These are phyloP conservation scores for Starmerella stigmatis DNA, from an alignment of 805 yeast species.

Conservation along the genomic window DNA sequence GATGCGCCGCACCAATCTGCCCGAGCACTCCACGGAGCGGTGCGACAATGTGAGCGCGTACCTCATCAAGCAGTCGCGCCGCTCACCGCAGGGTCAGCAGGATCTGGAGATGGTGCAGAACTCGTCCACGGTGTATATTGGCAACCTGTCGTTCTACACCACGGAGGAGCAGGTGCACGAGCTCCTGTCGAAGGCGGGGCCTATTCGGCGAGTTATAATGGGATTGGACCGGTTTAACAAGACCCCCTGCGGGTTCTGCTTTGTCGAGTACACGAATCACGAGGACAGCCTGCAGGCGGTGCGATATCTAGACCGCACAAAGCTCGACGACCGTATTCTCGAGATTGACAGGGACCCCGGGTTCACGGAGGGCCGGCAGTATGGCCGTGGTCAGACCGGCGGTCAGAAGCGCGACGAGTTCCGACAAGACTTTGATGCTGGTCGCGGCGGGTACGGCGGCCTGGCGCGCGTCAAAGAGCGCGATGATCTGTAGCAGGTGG, in stretches of 20 bases:
- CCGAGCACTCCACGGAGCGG: constrained; percentile 31
- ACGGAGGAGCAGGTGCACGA: constrained; percentile 93
- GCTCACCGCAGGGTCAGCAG: constrained; percentile 33
- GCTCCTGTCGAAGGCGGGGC: constrained; percentile 65
- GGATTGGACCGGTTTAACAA: constrained; percentile 83
- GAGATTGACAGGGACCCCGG: constrained; percentile 94
- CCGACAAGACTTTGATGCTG: constrained; percentile 37
- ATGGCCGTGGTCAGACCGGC: constrained; percentile 85
- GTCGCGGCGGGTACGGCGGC: constrained; percentile 37
- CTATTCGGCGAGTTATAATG: constrained; percentile 74
- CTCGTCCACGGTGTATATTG: constrained; percentile 78
- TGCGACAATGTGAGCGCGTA: constrained; percentile 31
- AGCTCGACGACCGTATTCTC: constrained; percentile 69
- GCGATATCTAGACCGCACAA: constrained; percentile 70
- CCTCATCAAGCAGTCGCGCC: constrained; percentile 29
- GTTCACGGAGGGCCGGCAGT: constrained; percentile 88
- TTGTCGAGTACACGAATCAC: constrained; percentile 62
- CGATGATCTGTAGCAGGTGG: background rate
- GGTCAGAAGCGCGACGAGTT: constrained; percentile 79
- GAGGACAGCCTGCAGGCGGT: constrained; percentile 72
- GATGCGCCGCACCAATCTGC: constrained; percentile 17
- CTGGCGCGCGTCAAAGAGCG: constrained; percentile 11
- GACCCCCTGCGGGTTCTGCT: constrained; percentile 96
- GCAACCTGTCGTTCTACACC: constrained; percentile 79
- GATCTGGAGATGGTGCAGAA: constrained; percentile 55